Evolutionary conservation across 2,329 filamentous ascomycete species (phyloP).

Genomic region (Diaporthe citri): DNA sequence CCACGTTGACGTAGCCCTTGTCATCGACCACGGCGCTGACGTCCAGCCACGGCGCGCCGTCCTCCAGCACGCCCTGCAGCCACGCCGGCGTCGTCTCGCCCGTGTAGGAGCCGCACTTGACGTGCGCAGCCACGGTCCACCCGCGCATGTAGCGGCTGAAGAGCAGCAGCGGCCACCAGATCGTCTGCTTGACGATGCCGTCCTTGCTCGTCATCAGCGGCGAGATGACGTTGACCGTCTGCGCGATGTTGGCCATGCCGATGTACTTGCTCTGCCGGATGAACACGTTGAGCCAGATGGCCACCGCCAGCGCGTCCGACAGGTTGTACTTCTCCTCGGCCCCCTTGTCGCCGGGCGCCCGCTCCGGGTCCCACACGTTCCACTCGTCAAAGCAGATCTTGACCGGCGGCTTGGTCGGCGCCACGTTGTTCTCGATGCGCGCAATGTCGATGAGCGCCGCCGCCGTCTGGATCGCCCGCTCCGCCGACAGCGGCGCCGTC

Average conservation of each 20-base stretch:
- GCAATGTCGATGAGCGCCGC: conserved; percentile 79
- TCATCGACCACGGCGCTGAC: conserved; percentile 71
- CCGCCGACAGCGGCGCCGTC: conserved; percentile 75
- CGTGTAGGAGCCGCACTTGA: conserved; percentile 72
- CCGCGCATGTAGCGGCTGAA: conserved; percentile 82
- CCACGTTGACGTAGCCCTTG: conserved; percentile 73
- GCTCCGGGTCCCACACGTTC: conserved; percentile 84
- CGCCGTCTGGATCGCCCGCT: conserved; percentile 80
- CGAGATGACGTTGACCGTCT: conserved; percentile 82
- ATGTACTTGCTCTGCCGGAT: conserved; percentile 77
- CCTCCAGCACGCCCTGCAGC: conserved; percentile 74
- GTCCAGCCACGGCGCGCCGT: conserved; percentile 76
- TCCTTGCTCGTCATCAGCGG: conserved; percentile 78
- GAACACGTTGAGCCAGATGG: conserved; percentile 82
- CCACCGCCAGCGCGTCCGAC: conserved; percentile 81
- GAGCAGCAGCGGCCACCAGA: conserved; percentile 80
- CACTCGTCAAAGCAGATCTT: conserved; percentile 88
- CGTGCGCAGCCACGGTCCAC: conserved; percentile 74
- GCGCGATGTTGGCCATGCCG: conserved; percentile 84
- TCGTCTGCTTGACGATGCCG: conserved; percentile 78
- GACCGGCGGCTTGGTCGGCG: conserved; percentile 69
- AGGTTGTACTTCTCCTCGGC: conserved; percentile 82
- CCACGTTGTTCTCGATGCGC: conserved; percentile 75
- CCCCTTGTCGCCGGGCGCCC: conserved; percentile 78
- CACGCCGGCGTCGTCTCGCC: conserved; percentile 76